Percentiles rank a stretch among this genome's conserved stretches.
Evolutionary conservation across 208 protist species (phyloP).

Genomic region (Acanthamoeba rhysodes): DNA sequence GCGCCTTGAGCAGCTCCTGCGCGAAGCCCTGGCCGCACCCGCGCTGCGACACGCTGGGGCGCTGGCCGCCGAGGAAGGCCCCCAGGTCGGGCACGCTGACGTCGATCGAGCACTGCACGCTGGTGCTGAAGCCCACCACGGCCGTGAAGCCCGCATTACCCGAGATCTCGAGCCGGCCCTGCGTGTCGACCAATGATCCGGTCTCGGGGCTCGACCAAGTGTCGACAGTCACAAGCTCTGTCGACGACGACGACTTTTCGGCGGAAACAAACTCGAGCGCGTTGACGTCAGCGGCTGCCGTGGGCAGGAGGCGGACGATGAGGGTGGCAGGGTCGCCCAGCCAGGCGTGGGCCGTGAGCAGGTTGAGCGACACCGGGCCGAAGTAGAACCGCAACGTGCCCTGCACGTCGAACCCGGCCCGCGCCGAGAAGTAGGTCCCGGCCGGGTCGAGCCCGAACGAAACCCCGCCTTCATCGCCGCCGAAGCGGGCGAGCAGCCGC

Average conservation of each 20-base stretch:
- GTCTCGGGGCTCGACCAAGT: background rate
- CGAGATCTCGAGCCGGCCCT: background rate
- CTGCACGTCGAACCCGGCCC: background rate
- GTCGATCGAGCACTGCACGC: slow-evolving; percentile 1
- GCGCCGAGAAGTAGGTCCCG: background rate
- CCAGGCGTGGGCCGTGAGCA: slow-evolving; percentile 19
- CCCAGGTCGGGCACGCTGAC: background rate
- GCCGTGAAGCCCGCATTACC: slow-evolving; percentile 26
- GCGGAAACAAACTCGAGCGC: background rate
- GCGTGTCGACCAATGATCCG: background rate
- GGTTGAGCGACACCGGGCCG: slow-evolving; percentile 3
- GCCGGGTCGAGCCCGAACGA: slow-evolving; percentile 3
- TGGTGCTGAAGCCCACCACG: slow-evolving; percentile 31
- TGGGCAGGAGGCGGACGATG: background rate
- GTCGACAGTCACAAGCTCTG: background rate
- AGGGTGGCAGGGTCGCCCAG: slow-evolving; percentile 2
- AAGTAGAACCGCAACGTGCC: background rate
- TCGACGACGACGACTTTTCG: background rate
- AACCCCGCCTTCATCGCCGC: background rate
- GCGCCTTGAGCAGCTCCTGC: background rate
- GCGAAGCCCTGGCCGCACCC: slow-evolving; percentile 46
- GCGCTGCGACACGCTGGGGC: background rate
- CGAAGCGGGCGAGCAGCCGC: background rate
- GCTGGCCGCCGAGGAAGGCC: background rate
- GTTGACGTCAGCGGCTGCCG: background rate